Base-by-base conservation (phyloP, 2,329 filamentous ascomycete genomes). In the Colletotrichum graminicola region DNA sequence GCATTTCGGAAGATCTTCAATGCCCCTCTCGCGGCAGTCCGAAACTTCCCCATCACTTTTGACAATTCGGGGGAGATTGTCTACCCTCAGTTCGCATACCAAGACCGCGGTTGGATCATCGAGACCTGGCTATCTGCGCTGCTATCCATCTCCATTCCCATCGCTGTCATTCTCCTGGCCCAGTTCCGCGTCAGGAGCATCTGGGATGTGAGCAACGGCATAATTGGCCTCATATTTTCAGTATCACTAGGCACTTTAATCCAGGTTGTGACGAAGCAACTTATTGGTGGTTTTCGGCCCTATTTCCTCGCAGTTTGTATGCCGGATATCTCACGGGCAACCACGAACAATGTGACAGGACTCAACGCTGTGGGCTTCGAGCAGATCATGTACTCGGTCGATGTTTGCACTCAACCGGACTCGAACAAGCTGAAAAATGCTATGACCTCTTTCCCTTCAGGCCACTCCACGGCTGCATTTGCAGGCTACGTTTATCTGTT, bases 391-490 rank as follows among this genome's bases (percentile, higher is more conserved):
- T 93, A 89, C 80, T 88, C 89, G 56, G 83, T 84, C 45, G 88
- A 85, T 32, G 84, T 92, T 36, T 93, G 91, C 80, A 90, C 88
- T 0, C 80, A 79, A 0, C 84, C 85, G 2, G 84, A 91, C 74
- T 74, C 80, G n/a, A 77, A 80, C 3, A 80, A 85, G 68, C 86
- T 93, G 76, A 86, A 91, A 76, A 87, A 91, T 73, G 84, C 86
- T 6, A 84, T 93, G 43, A 89, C 91, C 47, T 89, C 87, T 1
- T 92, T 93, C 75, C 91, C 91, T 0, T 92, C 89, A 7, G 91
- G 91, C 0, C 91, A 93, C 78, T 86, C 90, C 1, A 90, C 90
- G 0, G 89, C 88, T 1, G 89, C 89, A 0, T 92, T 90, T 70
- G 89, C 90, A 0, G 89, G 88, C 2, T 89, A 89, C 73, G 84